phyloP scores from a whole-genome alignment of 306 rosid genomes.

The Lathyrus sativus region DNA sequence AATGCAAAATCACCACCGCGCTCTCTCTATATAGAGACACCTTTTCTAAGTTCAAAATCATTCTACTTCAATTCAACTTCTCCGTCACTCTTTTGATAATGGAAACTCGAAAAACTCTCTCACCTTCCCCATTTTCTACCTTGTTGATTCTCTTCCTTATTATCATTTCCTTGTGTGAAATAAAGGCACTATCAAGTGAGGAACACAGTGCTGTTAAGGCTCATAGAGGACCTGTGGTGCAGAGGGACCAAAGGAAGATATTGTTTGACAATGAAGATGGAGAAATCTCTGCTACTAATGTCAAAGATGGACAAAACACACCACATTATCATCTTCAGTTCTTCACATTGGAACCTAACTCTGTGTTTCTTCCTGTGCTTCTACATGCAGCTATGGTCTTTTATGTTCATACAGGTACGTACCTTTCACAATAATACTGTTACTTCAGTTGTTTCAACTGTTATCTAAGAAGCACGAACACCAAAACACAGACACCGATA shows the following conservation, averaged over 20 bases:
- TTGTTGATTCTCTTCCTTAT: constrained; percentile 39
- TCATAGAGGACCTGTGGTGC: constrained; percentile 47
- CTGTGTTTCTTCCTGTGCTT: constrained; percentile 84
- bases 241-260: constrained; percentile 50
- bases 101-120: constrained; percentile 24
- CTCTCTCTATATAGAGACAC: constrained; percentile 45
- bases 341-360: constrained; percentile 78
- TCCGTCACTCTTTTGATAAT: constrained; percentile 14
- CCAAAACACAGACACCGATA: not conserved
- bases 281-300: constrained; percentile 56
- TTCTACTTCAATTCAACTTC: constrained; percentile 16
- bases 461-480: not conserved
- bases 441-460: not conserved
- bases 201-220: constrained; percentile 32
- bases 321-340: constrained; percentile 74
- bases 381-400: constrained; percentile 80
- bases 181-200: constrained; percentile 32
- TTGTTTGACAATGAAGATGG: constrained; percentile 61
- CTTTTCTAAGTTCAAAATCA: constrained; percentile 9
- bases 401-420: constrained; percentile 68
- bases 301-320: constrained; percentile 47
- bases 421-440: not conserved
- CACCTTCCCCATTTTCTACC: constrained; percentile 28
- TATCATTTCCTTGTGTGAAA: constrained; percentile 31
- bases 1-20: constrained; percentile 13